These are phyloP conservation scores for Pseudomassariella vexata DNA, from an alignment of 2,329 filamentous ascomycete species.

Conservation along the genomic window DNA sequence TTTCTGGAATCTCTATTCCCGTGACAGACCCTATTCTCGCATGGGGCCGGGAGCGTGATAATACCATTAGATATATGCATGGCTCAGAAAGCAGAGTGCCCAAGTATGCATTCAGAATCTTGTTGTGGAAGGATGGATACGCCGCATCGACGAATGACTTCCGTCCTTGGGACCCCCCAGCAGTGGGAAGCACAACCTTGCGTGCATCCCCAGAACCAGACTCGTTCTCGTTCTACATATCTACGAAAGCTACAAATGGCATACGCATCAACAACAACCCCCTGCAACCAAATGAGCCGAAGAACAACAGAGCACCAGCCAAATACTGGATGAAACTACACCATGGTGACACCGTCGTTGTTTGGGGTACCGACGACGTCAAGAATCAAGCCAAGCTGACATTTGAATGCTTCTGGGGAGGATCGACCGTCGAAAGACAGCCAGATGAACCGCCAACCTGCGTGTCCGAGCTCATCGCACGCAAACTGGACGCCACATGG, in stretches of 20 bases:
- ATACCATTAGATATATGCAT: constrained; percentile 62
- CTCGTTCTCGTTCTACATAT: constrained; percentile 66
- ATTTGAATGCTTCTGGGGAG: constrained; percentile 53
- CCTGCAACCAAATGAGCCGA: constrained; percentile 51
- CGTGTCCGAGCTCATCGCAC: constrained; percentile 32
- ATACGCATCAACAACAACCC: constrained; percentile 72
- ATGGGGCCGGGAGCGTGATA: constrained; percentile 69
- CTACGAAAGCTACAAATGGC: constrained; percentile 70
- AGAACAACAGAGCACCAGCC: constrained; percentile 49
- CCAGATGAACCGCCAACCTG: constrained; percentile 28
- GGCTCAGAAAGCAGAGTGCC: constrained; percentile 66
- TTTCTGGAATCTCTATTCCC: constrained; percentile 56
- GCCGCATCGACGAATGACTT: constrained; percentile 48
- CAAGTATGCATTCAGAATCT: constrained; percentile 73
- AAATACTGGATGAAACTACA: constrained; percentile 63
- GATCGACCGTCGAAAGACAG: constrained; percentile 38
- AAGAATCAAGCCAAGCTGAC: constrained; percentile 36
- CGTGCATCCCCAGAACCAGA: constrained; percentile 31
- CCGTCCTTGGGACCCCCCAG: constrained; percentile 44
- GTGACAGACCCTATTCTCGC: constrained; percentile 63
- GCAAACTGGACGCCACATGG: constrained; percentile 43
- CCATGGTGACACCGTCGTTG: constrained; percentile 69
- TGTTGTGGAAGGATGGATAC: constrained; percentile 66
- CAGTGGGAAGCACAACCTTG: constrained; percentile 28
- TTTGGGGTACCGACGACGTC: constrained; percentile 52